A percentile compares a stretch with the other conserved stretches of the same genome.
Conservation (phyloP, 306 rosid species). For the Betula pendula region DNA sequence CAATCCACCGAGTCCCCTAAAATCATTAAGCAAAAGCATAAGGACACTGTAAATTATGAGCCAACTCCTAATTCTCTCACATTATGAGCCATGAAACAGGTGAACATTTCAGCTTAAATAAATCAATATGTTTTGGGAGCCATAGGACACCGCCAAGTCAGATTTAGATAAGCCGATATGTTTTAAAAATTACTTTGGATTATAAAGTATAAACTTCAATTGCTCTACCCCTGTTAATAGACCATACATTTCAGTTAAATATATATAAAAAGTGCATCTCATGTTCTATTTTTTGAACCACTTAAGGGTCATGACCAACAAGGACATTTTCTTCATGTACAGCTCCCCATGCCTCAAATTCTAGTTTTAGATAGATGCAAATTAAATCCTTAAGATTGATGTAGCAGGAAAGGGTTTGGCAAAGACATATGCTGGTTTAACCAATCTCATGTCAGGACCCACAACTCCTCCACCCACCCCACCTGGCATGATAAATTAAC, state of each 20-base stretch:
- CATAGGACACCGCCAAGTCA: background rate
- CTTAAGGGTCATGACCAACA: background rate
- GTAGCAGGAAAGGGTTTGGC: background rate
- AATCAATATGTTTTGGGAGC: background rate
- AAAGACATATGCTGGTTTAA: background rate
- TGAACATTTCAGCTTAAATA: background rate
- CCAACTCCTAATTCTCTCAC: background rate
- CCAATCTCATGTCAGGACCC: background rate
- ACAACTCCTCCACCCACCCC: background rate
- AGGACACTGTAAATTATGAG: slow-evolving; percentile 3
- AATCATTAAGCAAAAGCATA: slow-evolving; percentile 29
- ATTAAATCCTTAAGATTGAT: background rate
- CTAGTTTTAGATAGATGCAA: background rate
- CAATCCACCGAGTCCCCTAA: slow-evolving; percentile 37
- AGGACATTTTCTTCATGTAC: background rate
- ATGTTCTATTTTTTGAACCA: background rate
- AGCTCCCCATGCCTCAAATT: slow-evolving; percentile 7
- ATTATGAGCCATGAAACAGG: background rate
- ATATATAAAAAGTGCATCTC: background rate
- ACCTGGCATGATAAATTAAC: background rate
- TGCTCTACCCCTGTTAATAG: background rate
- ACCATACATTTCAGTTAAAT: background rate
- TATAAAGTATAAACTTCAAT: background rate
- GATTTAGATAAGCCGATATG: background rate
- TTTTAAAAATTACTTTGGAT: background rate